A percentile compares a stretch with the other conserved stretches of the same genome.
Evolutionary conservation across 345 rosid genomes (phyloP).

Genomic region (Cochlearia excelsa): DNA sequence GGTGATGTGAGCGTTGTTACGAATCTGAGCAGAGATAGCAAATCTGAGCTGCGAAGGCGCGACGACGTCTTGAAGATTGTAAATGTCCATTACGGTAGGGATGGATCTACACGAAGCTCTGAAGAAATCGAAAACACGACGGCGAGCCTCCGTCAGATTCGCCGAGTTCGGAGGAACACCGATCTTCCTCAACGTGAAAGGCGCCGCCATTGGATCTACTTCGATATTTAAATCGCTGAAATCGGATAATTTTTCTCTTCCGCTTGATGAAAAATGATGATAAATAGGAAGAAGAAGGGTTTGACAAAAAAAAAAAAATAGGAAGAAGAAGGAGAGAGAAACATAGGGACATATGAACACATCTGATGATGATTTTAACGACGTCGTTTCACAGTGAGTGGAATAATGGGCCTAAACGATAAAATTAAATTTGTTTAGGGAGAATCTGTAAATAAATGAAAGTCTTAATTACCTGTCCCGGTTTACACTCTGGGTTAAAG

Average conservation of each 20-base stretch:
- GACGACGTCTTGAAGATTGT: constrained; percentile 84
- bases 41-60: constrained; percentile 73
- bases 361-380: constrained; percentile 5
- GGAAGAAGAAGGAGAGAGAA: constrained; percentile 4
- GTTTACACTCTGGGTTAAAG: constrained; percentile 8
- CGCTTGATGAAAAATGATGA: background rate
- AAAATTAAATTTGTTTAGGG: too few relatives aligned
- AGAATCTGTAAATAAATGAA: background rate
- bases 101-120: constrained; percentile 75
- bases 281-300: background rate
- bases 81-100: constrained; percentile 76
- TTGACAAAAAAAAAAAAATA: too few relatives aligned
- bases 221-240: background rate
- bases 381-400: background rate
- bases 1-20: constrained; percentile 67
- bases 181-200: constrained; percentile 58
- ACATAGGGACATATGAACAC: background rate
- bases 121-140: constrained; percentile 77
- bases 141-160: constrained; percentile 75
- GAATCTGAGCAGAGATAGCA: constrained; percentile 78
- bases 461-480: constrained; percentile 1
- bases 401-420: constrained; percentile 13
- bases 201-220: constrained; percentile 39
- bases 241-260: constrained; percentile 3
- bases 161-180: constrained; percentile 87